phyloP scores from a whole-genome alignment of 805 yeast species.

The Zygosaccharomyces kombuchaensis region DNA sequence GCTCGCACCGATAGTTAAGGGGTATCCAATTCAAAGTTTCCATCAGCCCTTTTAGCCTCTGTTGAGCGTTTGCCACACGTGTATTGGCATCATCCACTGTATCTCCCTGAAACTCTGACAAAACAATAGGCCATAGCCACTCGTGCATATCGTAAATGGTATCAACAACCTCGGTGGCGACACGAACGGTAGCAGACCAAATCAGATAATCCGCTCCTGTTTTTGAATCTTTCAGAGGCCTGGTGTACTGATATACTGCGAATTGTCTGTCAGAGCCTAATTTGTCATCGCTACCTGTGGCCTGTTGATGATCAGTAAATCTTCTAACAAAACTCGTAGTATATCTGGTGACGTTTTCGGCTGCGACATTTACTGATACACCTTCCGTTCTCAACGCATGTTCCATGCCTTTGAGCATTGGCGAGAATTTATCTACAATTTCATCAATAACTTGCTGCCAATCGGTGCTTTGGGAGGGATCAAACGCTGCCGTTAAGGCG shows the following conservation, averaged over 20 bases:
- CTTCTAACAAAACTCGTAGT: constrained; percentile 46
- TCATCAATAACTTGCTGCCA: constrained; percentile 53
- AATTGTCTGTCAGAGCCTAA: constrained; percentile 29
- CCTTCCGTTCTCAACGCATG: constrained; percentile 30
- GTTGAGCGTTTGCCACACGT: constrained; percentile 13
- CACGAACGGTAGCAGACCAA: constrained; percentile 44
- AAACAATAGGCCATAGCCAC: constrained; percentile 27
- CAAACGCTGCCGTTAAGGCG: constrained; percentile 30
- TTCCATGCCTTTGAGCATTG: constrained; percentile 42
- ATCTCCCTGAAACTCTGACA: constrained; percentile 1
- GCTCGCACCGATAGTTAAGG: constrained; percentile 40
- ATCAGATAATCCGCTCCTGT: constrained; percentile 44
- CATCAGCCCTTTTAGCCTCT: constrained; percentile 22
- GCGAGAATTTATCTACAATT: constrained; percentile 51
- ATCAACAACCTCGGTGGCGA: constrained; percentile 38
- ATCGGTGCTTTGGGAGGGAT: constrained; percentile 43
- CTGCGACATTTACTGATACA: constrained; percentile 15
- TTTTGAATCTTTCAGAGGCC: constrained; percentile 38
- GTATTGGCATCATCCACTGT: constrained; percentile 17
- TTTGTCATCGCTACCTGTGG: constrained; percentile 9
- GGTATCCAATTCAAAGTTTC: constrained; percentile 40
- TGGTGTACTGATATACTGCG: constrained; percentile 46
- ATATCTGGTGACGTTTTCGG: constrained; percentile 37
- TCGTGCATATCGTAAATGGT: constrained; percentile 37
- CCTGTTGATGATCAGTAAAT: constrained; percentile 32